These are phyloP conservation scores for Nematodospora valgi DNA, from an alignment of 805 yeast genomes.

Conservation along the genomic window DNA sequence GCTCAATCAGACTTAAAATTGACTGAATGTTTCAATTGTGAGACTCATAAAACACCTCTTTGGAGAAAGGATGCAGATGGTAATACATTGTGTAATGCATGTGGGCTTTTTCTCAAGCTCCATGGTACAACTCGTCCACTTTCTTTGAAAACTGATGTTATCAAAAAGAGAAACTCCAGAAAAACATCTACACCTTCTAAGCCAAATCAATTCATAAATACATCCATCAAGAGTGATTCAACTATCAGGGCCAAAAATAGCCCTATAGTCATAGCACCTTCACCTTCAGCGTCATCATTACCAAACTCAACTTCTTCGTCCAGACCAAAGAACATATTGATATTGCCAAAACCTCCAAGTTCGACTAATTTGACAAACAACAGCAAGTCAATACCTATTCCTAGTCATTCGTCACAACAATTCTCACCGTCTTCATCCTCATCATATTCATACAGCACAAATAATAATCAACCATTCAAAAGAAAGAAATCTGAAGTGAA, in stretches of 20 bases:
- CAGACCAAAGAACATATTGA: constrained; percentile 37
- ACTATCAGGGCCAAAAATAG: neutral
- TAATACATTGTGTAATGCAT: constrained; percentile 61
- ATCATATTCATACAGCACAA: constrained; percentile 11
- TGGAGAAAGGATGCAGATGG: constrained; percentile 63
- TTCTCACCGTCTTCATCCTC: constrained; percentile 9
- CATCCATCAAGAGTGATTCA: constrained; percentile 6
- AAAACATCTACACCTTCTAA: constrained; percentile 7
- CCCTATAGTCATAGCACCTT: constrained; percentile 2
- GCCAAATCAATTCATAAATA: constrained; percentile 4
- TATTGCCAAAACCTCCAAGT: constrained; percentile 37
- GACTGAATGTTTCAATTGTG: constrained; percentile 50
- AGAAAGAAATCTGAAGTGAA: constrained; percentile 39
- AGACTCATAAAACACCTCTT: constrained; percentile 57
- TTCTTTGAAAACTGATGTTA: constrained; percentile 55
- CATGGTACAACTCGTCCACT: constrained; percentile 64
- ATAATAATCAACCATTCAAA: constrained; percentile 34
- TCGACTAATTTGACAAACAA: constrained; percentile 8
- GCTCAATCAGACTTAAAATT: constrained; percentile 3
- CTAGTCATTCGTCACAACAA: constrained; percentile 13
- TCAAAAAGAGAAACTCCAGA: constrained; percentile 43
- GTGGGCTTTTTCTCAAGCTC: constrained; percentile 57
- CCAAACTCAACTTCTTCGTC: constrained; percentile 6
- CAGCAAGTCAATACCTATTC: constrained; percentile 30
- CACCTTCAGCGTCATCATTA: constrained; percentile 9